Evolutionary conservation across 78 protist genomes (phyloP), one percentile per base, ranked within the genome.

Genomic region (Pelomyxa schiedti): DNA sequence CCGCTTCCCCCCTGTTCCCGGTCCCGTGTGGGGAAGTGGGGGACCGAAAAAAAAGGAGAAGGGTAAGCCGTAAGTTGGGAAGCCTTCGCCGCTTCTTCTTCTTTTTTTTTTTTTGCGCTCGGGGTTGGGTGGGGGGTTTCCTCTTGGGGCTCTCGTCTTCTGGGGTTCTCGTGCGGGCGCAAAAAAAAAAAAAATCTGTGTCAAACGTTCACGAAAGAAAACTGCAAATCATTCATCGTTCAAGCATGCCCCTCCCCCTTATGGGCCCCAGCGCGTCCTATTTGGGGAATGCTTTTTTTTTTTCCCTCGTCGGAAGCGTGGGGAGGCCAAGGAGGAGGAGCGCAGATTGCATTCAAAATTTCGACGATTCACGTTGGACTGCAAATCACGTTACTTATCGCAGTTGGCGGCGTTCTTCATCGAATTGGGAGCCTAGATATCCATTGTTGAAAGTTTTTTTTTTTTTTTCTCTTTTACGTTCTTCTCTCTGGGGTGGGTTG

Each of bases 401-500:
- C 93, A 77, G 74, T 82, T 89, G 53, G 91, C 93, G 78, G 88
- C 90, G 93, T 70, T 86, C 90, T 89, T 86, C 91, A 89, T 89
- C 93, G 88, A 63, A 70, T 42, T 75, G 75, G 73, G 88, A 81
- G 75, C 84, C 92, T 66, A 84, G 92, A 86, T 47, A 90, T 90
- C 79, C 94, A 78, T 77, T 52, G 92, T 83, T 86, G 58, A 80
- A 73, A 78, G 79, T 86, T 86, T n/a, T n/a, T n/a, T n/a, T n/a
- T n/a, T n/a, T n/a, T n/a, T 30, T 43, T 77, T 30, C 76, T 4
- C 75, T 66, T 32, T 8, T 79, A 40, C 30, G 52, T 75, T 7
- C 9, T 77, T 66, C 52, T 71, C 7, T 42, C 36, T 8, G 8
- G 65, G 6, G 66, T 6, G 38, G 8, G 8, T 39, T 5, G 7